Evolutionary conservation across 1,284 basidiomycete species (phyloP).

Genomic region (Omphalotus olearius): DNA sequence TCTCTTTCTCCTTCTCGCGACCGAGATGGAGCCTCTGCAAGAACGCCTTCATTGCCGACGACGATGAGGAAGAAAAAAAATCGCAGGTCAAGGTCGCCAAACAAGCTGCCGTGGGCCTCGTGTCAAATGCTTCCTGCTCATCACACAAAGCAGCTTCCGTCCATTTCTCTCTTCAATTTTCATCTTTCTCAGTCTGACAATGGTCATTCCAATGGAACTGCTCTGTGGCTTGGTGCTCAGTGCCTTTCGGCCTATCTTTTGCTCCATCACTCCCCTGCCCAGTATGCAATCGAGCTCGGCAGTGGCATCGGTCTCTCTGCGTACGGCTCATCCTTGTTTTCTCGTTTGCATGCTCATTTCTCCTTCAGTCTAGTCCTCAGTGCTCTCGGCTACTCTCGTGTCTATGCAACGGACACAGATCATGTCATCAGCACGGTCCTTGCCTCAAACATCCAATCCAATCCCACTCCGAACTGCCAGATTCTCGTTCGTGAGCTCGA

Average conservation of each 20-base stretch:
- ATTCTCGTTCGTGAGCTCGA: conserved; percentile 61
- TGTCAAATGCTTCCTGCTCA: conserved; percentile 9
- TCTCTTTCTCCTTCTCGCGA: conserved; percentile 57
- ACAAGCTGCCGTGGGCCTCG: background rate
- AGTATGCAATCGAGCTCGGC: conserved; percentile 70
- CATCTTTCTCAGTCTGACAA: conserved; percentile 45
- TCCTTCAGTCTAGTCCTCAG: conserved; percentile 58
- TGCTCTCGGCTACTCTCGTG: conserved; percentile 63
- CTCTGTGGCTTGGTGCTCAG: conserved; percentile 84
- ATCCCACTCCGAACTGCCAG: conserved; percentile 31
- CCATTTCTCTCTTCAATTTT: conserved; percentile 33
- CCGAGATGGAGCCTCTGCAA: conserved; percentile 69
- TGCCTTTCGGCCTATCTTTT: conserved; percentile 65
- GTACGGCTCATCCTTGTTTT: conserved; percentile 38
- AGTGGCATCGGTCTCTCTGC: conserved; percentile 79
- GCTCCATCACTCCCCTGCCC: conserved; percentile 18
- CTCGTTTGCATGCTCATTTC: conserved; percentile 15
- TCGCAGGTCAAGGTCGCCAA: conserved; percentile 23
- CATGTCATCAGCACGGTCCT: conserved; percentile 70
- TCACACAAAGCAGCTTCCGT: conserved; percentile 24
- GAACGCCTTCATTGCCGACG: conserved; percentile 67
- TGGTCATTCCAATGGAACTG: conserved; percentile 74
- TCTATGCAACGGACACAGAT: conserved; percentile 76
- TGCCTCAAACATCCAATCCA: conserved; percentile 55
- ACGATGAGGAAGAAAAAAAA: conserved; percentile 20